Base-by-base conservation (phyloP, 2,329 filamentous ascomycete genomes). In the Fusarium cyanostomum region DNA sequence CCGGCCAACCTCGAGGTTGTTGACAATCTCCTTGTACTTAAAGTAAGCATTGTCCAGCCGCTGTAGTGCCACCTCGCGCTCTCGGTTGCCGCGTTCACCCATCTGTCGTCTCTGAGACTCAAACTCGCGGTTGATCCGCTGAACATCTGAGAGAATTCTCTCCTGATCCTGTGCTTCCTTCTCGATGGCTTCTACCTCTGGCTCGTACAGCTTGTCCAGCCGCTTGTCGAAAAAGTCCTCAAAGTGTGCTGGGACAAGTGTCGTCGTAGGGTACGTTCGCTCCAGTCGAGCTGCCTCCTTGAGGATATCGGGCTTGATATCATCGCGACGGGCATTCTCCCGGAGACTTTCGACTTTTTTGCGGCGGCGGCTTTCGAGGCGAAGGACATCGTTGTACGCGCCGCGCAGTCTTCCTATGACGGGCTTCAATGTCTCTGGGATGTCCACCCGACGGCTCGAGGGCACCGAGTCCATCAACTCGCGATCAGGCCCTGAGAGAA, bases 1-100 rank as follows among this genome's bases (percentile, higher is more conserved):
- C 50, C 94, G 84, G 1, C 92, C 95, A 0, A 91, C 92, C 66
- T 98, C 94, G 3, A 97, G 83, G 72, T 98, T 97, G 65, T 87
- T 92, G 55, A 97, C 88, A 54, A 98, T 92, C 75, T 99, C 94
- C 78, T 97, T 97, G 81, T 98, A 98, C 78, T 94, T 96, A 76
- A 93, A 88, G 74, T 96, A 98, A 1, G 92, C 94, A 64, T 91
- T 93, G 75, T 98, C 94, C 9, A 99, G 81, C 61, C 86, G 88
- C 76, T 99, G 95, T 44, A 99, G 79, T 0, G 92, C 93, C 67
- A 90, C 86, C 74, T 98, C 94, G 12, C 95, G 87, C 72, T 96
- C 93, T 59, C 78, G 76, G 64, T 92, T 80, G 41, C 84, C 84
- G 13, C 81, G 80, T 30, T 82, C 82, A n/a, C 81, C 91, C 4